A percentile compares a stretch with the other conserved stretches of the same genome.
phyloP scores from a whole-genome alignment of 352 stramenopile genomes.

The Sclerospora graminicola region DNA sequence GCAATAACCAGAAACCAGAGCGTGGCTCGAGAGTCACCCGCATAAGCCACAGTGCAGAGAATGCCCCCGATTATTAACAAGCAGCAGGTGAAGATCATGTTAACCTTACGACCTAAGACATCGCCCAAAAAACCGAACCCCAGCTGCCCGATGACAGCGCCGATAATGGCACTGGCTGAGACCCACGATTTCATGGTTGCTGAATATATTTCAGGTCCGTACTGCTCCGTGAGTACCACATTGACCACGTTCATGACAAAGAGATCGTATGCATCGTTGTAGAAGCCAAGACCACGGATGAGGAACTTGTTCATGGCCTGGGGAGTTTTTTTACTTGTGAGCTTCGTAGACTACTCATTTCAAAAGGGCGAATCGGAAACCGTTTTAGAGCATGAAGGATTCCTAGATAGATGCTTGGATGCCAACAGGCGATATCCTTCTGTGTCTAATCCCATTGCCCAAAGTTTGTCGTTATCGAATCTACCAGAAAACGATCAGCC shows the following conservation, averaged over 20 bases:
- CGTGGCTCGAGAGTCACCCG: slow-evolving; percentile 21
- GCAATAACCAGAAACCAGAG: slow-evolving; percentile 56
- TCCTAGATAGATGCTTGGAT: no score
- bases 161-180: slow-evolving; percentile 42
- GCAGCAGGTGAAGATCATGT: slow-evolving; percentile 56
- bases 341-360: no score
- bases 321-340: no score
- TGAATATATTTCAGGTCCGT: slow-evolving; percentile 46
- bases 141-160: slow-evolving; percentile 48
- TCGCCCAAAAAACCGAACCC: slow-evolving; percentile 50
- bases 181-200: slow-evolving; percentile 50
- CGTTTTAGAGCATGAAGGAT: no score
- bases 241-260: slow-evolving; percentile 81
- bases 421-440: no score
- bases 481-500: no score
- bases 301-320: neutral
- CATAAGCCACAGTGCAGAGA: slow-evolving; percentile 49
- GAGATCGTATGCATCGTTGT: slow-evolving; percentile 68
- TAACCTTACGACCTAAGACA: slow-evolving; percentile 48
- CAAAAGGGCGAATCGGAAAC: no score
- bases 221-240: slow-evolving; percentile 70
- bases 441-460: no score
- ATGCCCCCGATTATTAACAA: slow-evolving; percentile 60
- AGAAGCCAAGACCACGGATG: slow-evolving; percentile 66
- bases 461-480: no score